Base-by-base conservation (phyloP, 805 yeast genomes). In the Tetrapisispora taiwanensis region DNA sequence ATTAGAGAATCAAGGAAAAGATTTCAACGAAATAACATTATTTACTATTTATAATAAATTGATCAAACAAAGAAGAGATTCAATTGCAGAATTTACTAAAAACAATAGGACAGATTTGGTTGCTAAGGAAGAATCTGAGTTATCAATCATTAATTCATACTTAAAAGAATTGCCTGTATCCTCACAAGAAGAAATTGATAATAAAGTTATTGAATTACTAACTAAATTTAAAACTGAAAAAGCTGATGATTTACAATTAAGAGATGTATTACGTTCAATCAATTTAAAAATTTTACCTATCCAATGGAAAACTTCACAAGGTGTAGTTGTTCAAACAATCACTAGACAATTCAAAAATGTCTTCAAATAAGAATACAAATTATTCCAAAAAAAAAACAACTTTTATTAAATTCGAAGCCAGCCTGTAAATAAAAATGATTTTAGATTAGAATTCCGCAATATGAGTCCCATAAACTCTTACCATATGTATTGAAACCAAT, bases 21-120 rank as follows among this genome's bases (percentile, higher is more conserved):
- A 61, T 30, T 57, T 61, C 36, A 59, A 60, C 34, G 73, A 68
- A 44, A 66, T 60, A 43, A 46, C 55, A n/a, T 48, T 71, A 4
- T 60, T 53, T 37, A 70, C 66, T 28, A 49, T 63, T 2, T 64
- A 68, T 48, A 58, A 66, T 18, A 75, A 73, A 44, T 58, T 76
- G 50, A 62, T 76, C 28, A 62, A 66, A 19, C 78, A 76, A 51
- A 68, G 83, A 48, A 53, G 50, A 24, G 76, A 75, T 46, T 71
- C 81, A 0, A 70, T 71, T 36, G 63, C 58, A 10, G 76, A 76
- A 52, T 79, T 72, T 52, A 40, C 51, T 12, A 59, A 62, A 15
- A 73, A 73, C 42, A 58, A 66, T 9, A 70, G 85, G 50, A 57
- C 53, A 3, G 84, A 79, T 47, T 60, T 79, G 47, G 79, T 71